These are phyloP conservation scores for Durotheca rogersii DNA, from an alignment of 495 filamentous ascomycete genomes.

Conservation along the genomic window DNA sequence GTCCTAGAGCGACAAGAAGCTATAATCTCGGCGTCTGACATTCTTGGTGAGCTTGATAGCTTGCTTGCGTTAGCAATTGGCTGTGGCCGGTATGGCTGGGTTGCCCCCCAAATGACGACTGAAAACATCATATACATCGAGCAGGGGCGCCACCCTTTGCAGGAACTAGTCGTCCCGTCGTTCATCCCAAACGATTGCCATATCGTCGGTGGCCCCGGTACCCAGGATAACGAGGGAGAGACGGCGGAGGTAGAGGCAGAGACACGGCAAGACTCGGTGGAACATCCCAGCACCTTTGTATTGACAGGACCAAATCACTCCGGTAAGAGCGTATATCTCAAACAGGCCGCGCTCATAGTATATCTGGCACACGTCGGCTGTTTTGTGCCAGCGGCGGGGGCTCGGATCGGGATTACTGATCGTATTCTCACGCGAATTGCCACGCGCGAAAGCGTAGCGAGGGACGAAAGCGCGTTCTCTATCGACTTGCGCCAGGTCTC, in stretches of 20 bases:
- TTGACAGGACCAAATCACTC: constrained; percentile 95
- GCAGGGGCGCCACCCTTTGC: constrained; percentile 83
- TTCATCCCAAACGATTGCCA: constrained; percentile 82
- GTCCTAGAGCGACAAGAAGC: constrained; percentile 70
- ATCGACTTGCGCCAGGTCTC: constrained; percentile 89
- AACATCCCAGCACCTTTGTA: constrained; percentile 69
- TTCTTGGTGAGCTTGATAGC: constrained; percentile 88
- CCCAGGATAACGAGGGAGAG: constrained; percentile 15
- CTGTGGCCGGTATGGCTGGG: constrained; percentile 72
- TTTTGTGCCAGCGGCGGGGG: constrained; percentile 79
- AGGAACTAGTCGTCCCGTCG: constrained; percentile 82
- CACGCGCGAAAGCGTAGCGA: constrained; percentile 81
- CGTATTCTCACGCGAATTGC: constrained; percentile 88
- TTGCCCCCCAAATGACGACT: constrained; percentile 65
- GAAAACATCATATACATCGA: constrained; percentile 75
- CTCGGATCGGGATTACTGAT: constrained; percentile 84
- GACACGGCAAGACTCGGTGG: constrained; percentile 18
- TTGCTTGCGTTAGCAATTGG: constrained; percentile 78
- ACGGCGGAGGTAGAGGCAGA: constrained; percentile 5
- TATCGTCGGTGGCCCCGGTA: constrained; percentile 62
- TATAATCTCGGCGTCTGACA: constrained; percentile 66
- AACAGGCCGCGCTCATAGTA: constrained; percentile 90
- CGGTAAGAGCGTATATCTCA: constrained; percentile 94
- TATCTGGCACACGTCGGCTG: constrained; percentile 93
- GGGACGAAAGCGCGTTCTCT: constrained; percentile 89